Evolutionary conservation across 139 green algal genomes (phyloP), one percentile per base, ranked within the genome.

Genomic region (Haematococcus sp.): DNA sequence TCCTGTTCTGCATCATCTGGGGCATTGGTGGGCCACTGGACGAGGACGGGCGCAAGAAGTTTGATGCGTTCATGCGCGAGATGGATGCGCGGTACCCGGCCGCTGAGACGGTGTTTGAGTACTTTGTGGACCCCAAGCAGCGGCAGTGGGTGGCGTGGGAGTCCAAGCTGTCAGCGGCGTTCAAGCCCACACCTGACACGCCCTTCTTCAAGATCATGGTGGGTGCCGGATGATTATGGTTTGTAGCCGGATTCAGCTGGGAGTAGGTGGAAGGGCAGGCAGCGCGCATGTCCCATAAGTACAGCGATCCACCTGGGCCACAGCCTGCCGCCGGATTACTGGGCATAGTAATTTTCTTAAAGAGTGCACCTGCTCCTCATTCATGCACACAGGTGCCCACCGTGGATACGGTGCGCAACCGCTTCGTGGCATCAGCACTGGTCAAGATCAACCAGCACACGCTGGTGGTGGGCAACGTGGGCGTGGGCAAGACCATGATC

Each of bases 1-100:
- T 95, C 81, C 82, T 92, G 72, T 97, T 93, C 79, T 84, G 72
- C 59, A 59, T 97, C 25, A 91, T 94, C 68, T 97, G 92, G 92
- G 86, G 88, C 35, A 75, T 97, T 2, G 91, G 92, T 13, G 92
- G 84, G 4, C 77, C 81, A 13, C 70, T 95, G 52, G 86, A 91
- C 64, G 86, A 93, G 60, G 86, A 91, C 15, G 85, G 88, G 0
- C 81, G 92, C 72, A 92, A 92, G 68, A 86, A 89, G 75, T 91
- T 89, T 65, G 83, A 89, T 70, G 73, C 67, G 0, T 87, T 89
- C 76, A 86, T 90, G 82, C 73, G 84, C 31, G 80, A 86, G 54
- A 77, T 80, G 71, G 80, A 86, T 75, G 79, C 80, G 0, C 67
- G 73, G 51, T 77, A 64, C 58, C 40, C 66, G 1, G 59, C 74